Conservation (phyloP, 306 rosid species). For the Echinosophora koreensis region DNA sequence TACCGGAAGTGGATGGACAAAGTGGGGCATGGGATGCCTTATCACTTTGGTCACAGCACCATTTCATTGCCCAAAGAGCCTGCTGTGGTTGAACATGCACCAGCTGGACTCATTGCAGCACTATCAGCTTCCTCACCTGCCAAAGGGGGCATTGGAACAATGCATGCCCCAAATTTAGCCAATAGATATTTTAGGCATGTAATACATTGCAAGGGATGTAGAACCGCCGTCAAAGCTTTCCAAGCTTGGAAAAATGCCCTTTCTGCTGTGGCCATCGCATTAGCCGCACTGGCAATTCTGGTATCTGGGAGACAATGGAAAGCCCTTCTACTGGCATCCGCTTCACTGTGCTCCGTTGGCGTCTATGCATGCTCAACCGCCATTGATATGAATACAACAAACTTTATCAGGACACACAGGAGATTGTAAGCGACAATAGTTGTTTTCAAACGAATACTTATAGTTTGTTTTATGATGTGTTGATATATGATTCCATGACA, state of each 20-base stretch:
- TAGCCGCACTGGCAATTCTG: constrained; percentile 68
- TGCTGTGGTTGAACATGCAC: constrained; percentile 94
- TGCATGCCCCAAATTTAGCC: constrained; percentile 84
- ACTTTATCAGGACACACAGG: constrained; percentile 88
- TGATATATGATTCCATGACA: constrained; percentile 21
- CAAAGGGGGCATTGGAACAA: constrained; percentile 84
- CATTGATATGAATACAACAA: constrained; percentile 78
- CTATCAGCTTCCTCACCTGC: constrained; percentile 79
- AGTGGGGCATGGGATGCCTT: constrained; percentile 99
- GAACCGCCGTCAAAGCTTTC: constrained; percentile 75
- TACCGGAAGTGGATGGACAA: constrained; percentile 98
- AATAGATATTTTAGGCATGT: constrained; percentile 90
- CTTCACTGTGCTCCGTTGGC: constrained; percentile 68
- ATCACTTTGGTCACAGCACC: constrained; percentile 91
- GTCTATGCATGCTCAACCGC: constrained; percentile 77
- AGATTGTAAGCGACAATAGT: constrained; percentile 61
- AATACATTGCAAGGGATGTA: constrained; percentile 83
- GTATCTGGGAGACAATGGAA: constrained; percentile 85
- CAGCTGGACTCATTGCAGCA: constrained; percentile 87
- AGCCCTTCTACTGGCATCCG: constrained; percentile 63
- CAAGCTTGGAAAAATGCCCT: constrained; percentile 78
- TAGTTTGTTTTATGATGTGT: constrained; percentile 12
- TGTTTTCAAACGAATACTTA: background rate
- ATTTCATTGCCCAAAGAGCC: constrained; percentile 84
- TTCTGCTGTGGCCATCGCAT: constrained; percentile 60